A percentile compares a stretch with the other conserved stretches of the same genome.
Evolutionary conservation across 1,284 basidiomycete genomes (phyloP).

Genomic region (Moniliella sp.): DNA sequence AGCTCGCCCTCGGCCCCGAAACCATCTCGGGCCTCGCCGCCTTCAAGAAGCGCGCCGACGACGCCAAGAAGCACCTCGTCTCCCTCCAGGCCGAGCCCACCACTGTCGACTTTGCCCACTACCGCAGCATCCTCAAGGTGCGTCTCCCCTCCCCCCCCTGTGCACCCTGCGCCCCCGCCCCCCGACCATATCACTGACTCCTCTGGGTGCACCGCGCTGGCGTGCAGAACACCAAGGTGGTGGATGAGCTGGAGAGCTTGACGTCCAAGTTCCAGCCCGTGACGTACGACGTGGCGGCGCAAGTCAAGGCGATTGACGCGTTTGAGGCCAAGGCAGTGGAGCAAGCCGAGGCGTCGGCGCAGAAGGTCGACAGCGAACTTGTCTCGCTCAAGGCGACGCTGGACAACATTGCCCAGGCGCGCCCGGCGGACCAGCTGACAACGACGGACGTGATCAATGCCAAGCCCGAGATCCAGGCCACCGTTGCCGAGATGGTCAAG

Average conservation of each 20-base stretch:
- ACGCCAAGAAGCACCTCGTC: slow-evolving; percentile 57
- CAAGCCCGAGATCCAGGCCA: slow-evolving; percentile 72
- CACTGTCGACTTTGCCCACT: slow-evolving; percentile 67
- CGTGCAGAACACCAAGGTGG: too few species aligned
- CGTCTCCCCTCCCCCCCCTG: too few species aligned
- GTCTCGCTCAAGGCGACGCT: slow-evolving; percentile 78
- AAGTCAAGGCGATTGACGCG: slow-evolving; percentile 83
- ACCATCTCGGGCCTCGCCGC: slow-evolving; percentile 49
- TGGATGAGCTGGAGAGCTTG: too few species aligned
- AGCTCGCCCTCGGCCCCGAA: slow-evolving; percentile 30
- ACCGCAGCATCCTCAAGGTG: slow-evolving; percentile 52
- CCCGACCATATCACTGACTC: too few species aligned
- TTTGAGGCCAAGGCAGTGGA: slow-evolving; percentile 88
- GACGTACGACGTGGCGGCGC: slow-evolving; percentile 75
- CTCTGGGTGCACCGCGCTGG: too few species aligned
- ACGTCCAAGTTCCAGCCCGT: slow-evolving; percentile 87
- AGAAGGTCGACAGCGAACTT: slow-evolving; percentile 78
- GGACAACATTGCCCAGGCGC: slow-evolving; percentile 87
- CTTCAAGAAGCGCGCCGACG: slow-evolving; percentile 82
- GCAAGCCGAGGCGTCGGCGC: slow-evolving; percentile 70
- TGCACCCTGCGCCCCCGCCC: too few species aligned
- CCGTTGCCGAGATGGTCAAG: slow-evolving; percentile 92
- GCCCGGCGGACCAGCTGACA: slow-evolving; percentile 90
- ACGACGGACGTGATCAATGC: slow-evolving; percentile 76
- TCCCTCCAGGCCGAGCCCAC: slow-evolving; percentile 53